Evolutionary conservation across 345 rosid genomes (phyloP).

Genomic region (Garcia nutans): DNA sequence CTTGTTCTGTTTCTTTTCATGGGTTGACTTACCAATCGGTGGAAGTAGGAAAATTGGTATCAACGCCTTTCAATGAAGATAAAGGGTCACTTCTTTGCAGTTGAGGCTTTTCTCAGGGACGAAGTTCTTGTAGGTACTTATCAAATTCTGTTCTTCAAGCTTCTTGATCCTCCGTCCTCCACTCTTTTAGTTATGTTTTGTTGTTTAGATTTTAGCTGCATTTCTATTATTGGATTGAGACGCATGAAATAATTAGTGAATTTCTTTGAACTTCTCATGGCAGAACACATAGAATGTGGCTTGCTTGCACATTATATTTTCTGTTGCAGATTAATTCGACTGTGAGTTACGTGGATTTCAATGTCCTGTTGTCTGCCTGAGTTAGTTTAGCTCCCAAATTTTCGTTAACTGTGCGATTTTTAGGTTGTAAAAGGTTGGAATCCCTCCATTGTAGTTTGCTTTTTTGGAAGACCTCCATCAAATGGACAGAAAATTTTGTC

Average conservation of each 20-base stretch:
- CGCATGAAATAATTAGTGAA: background rate
- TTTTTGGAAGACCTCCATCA: background rate
- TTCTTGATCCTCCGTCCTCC: background rate
- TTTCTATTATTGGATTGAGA: no score
- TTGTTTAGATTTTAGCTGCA: no score
- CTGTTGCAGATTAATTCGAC: background rate
- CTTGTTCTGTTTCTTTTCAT: slow-evolving; percentile 74
- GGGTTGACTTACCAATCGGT: slow-evolving; percentile 73
- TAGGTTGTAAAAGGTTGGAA: background rate
- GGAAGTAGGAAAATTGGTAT: slow-evolving; percentile 64
- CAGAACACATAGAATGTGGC: background rate
- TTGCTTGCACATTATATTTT: background rate
- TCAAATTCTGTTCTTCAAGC: background rate
- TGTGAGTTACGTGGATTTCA: background rate
- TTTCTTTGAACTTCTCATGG: background rate
- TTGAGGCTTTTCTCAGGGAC: slow-evolving; percentile 53
- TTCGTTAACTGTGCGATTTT: background rate
- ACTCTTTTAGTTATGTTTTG: no score
- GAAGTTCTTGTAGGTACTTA: slow-evolving; percentile 45
- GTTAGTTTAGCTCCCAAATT: background rate
- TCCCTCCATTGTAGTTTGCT: background rate
- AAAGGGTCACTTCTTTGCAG: slow-evolving; percentile 61
- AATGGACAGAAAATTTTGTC: background rate
- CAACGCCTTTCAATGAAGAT: slow-evolving; percentile 64
- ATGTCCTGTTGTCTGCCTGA: background rate